These are phyloP conservation scores for Scheffersomyces illinoinensis DNA, from an alignment of 1,139 yeast species.

Conservation along the genomic window DNA sequence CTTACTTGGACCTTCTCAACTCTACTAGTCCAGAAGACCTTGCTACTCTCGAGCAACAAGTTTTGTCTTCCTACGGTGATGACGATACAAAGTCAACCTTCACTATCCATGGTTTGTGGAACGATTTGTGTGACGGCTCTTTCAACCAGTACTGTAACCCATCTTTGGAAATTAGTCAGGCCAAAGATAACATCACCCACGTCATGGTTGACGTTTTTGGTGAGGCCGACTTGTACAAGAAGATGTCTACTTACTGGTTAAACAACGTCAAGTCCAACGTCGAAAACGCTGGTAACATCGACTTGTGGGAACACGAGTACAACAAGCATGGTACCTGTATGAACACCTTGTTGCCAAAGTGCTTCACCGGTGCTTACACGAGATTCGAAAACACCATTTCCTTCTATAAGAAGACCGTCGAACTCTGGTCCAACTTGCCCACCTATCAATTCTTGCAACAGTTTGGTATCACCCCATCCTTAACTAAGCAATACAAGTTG, in stretches of 20 bases:
- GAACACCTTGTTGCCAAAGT: conserved; percentile 38
- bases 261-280: conserved; percentile 37
- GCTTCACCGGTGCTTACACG: conserved; percentile 34
- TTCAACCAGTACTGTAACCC: conserved; percentile 35
- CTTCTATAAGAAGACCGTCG: conserved; percentile 36
- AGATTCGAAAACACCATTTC: conserved; percentile 33
- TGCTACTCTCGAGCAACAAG: conserved; percentile 7
- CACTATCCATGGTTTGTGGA: conserved; percentile 47
- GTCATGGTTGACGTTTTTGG: conserved; percentile 30
- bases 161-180: conserved; percentile 27
- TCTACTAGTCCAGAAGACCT: conserved; percentile 12
- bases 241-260: conserved; percentile 39
- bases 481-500: conserved; percentile 27
- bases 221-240: conserved; percentile 27
- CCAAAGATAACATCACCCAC: conserved; percentile 28
- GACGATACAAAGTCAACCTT: conserved; percentile 22
- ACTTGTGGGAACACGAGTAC: conserved; percentile 45
- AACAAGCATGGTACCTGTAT: conserved; percentile 50
- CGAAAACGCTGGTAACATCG: conserved; percentile 22
- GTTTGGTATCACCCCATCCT: conserved; percentile 37
- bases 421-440: conserved; percentile 34
- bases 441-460: conserved; percentile 35
- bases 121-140: conserved; percentile 39
- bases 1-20: conserved; percentile 17
- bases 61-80: conserved; percentile 5